A percentile compares a stretch with the other conserved stretches of the same genome.
Conservation (phyloP, 768 basidiomycete species). For the Calvatia gigantea region DNA sequence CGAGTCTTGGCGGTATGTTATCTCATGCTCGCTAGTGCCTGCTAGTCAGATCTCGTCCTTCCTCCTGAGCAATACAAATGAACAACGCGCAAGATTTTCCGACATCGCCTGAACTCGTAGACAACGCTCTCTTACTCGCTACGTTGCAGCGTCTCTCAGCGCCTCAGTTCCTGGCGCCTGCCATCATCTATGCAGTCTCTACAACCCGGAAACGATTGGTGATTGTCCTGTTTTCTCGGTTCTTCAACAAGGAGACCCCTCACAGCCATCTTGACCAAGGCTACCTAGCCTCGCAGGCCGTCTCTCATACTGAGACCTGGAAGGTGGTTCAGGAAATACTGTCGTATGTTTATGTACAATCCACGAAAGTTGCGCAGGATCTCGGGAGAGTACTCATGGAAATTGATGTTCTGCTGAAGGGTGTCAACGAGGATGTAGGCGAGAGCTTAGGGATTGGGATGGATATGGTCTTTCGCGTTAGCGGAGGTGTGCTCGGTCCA, state of each 20-base stretch:
- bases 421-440: conserved; percentile 41
- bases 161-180: conserved; percentile 53
- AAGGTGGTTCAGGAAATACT: conserved; percentile 70
- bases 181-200: conserved; percentile 48
- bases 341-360: conserved; percentile 82
- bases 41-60: not conserved
- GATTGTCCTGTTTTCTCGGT: conserved; percentile 62
- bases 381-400: conserved; percentile 69
- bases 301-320: conserved; percentile 53
- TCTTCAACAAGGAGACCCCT: conserved; percentile 41
- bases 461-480: conserved; percentile 46
- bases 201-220: conserved; percentile 48
- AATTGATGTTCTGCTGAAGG: conserved; percentile 72
- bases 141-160: conserved; percentile 45
- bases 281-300: conserved; percentile 22
- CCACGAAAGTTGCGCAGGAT: conserved; percentile 70
- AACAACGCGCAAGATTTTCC: not conserved
- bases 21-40: not conserved
- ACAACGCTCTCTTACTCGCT: conserved; percentile 47
- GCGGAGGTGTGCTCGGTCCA: conserved; percentile 36
- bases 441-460: conserved; percentile 39
- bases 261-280: conserved; percentile 11
- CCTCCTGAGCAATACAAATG: conserved; percentile 1
- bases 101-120: conserved; percentile 19
- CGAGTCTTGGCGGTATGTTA: not conserved